Evolutionary conservation across 2,329 filamentous ascomycete species (phyloP).

Genomic region (Ceratocystis variospora): DNA sequence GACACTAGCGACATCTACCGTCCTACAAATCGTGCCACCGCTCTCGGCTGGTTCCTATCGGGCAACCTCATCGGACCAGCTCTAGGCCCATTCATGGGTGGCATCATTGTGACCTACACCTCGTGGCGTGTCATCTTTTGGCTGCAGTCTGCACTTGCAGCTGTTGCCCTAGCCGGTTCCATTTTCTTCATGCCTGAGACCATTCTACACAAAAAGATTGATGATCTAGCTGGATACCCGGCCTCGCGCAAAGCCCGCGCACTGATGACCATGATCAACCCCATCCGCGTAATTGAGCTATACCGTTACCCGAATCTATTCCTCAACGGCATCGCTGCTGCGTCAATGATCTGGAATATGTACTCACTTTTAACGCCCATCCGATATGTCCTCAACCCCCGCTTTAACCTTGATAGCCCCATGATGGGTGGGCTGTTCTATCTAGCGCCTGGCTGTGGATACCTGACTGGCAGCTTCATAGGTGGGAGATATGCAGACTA

Average conservation of each 20-base stretch:
- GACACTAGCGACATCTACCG: slow-evolving; percentile 42
- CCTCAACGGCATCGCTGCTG: slow-evolving; percentile 43
- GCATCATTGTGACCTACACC: slow-evolving; percentile 61
- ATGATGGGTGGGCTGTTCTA: slow-evolving; percentile 60
- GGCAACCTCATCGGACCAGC: slow-evolving; percentile 60
- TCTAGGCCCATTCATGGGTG: slow-evolving; percentile 56
- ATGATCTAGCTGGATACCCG: slow-evolving; percentile 45
- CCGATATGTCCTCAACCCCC: slow-evolving; percentile 59
- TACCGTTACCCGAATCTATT: slow-evolving; percentile 58
- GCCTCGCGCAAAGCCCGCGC: slow-evolving; percentile 36
- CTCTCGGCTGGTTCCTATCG: slow-evolving; percentile 58
- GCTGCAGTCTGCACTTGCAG: slow-evolving; percentile 57
- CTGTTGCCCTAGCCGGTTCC: slow-evolving; percentile 43
- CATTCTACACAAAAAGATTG: slow-evolving; percentile 48
- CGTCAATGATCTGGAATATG: slow-evolving; percentile 61
- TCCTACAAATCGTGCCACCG: slow-evolving; percentile 55
- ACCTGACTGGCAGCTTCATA: slow-evolving; percentile 53
- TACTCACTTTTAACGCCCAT: slow-evolving; percentile 48
- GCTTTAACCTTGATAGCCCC: slow-evolving; percentile 53
- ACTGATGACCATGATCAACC: slow-evolving; percentile 52
- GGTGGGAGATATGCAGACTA: slow-evolving; percentile 60
- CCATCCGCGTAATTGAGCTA: slow-evolving; percentile 47
- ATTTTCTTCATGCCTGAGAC: slow-evolving; percentile 60
- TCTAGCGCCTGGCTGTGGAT: slow-evolving; percentile 57
- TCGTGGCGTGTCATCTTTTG: slow-evolving; percentile 67